phyloP scores from a whole-genome alignment of 139 green algal genomes.

The Tetratostichococcus sp. region DNA sequence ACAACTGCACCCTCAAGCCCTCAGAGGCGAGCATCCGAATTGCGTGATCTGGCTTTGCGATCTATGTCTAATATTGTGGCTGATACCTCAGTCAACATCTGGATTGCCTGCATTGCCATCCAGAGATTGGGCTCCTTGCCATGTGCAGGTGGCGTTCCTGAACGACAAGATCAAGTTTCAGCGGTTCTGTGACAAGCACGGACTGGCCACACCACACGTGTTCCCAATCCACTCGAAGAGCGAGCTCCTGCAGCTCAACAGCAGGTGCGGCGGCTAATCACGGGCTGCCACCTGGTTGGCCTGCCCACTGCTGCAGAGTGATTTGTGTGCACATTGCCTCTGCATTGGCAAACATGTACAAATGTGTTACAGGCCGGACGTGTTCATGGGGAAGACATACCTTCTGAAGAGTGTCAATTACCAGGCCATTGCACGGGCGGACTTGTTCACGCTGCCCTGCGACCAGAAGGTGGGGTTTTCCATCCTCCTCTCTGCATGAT shows the following conservation, averaged over 20 bases:
- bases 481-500: too few species aligned
- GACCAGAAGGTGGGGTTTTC: not conserved
- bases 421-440: slow-evolving; percentile 1
- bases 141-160: not conserved
- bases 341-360: too few species aligned
- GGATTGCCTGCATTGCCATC: too few species aligned
- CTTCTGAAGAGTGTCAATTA: slow-evolving; percentile 26
- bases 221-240: slow-evolving; percentile 11
- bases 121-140: too few species aligned
- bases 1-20: not conserved
- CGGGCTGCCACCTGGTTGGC: too few species aligned
- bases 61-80: too few species aligned
- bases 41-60: too few species aligned
- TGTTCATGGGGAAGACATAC: slow-evolving; percentile 5
- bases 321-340: too few species aligned
- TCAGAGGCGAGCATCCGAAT: not conserved
- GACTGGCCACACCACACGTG: slow-evolving; percentile 7
- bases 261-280: not conserved
- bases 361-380: not conserved
- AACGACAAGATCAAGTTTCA: slow-evolving; percentile 22
- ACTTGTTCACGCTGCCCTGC: slow-evolving; percentile 22
- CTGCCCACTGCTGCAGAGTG: too few species aligned
- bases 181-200: slow-evolving; percentile 2
- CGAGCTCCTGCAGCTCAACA: slow-evolving; percentile 12
- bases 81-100: too few species aligned